Evolutionary conservation across 805 yeast species (phyloP).

Genomic region (Geotrichum ghanense): DNA sequence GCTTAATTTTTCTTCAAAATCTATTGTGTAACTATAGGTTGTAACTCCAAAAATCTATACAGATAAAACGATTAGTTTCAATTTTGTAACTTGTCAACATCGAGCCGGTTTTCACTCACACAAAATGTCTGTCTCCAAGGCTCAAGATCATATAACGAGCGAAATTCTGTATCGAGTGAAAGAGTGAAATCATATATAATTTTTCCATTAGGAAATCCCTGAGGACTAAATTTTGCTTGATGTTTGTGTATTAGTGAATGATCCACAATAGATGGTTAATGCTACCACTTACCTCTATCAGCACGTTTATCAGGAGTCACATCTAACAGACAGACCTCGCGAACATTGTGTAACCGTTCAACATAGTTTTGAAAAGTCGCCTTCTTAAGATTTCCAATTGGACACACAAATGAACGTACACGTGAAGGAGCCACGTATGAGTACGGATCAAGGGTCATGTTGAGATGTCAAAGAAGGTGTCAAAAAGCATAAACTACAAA

Average conservation of each 20-base stretch:
- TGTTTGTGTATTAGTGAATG: neutral
- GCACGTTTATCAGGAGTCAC: conserved; percentile 50
- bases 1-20: neutral
- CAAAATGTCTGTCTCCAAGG: conserved; percentile 68
- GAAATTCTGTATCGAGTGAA: conserved; percentile 34
- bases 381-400: neutral
- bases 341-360: conserved; percentile 33
- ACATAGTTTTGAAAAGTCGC: conserved; percentile 34
- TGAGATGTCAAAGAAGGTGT: too few relatives aligned
- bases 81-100: too few relatives aligned
- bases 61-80: neutral
- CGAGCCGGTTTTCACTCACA: neutral
- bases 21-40: conserved; percentile 11
- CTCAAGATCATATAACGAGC: conserved; percentile 76
- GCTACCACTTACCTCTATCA: conserved; percentile 21
- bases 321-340: conserved; percentile 65
- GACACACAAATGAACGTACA: neutral
- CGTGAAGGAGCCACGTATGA: neutral
- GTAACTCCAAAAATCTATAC: conserved; percentile 32
- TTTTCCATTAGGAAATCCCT: conserved; percentile 70
- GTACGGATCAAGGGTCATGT: neutral
- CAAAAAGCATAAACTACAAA: too few relatives aligned
- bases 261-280: neutral
- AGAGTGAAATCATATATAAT: conserved; percentile 46
- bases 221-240: conserved; percentile 59